phyloP scores from a whole-genome alignment of 129 eudicot genomes.

The Flaveria robusta region DNA sequence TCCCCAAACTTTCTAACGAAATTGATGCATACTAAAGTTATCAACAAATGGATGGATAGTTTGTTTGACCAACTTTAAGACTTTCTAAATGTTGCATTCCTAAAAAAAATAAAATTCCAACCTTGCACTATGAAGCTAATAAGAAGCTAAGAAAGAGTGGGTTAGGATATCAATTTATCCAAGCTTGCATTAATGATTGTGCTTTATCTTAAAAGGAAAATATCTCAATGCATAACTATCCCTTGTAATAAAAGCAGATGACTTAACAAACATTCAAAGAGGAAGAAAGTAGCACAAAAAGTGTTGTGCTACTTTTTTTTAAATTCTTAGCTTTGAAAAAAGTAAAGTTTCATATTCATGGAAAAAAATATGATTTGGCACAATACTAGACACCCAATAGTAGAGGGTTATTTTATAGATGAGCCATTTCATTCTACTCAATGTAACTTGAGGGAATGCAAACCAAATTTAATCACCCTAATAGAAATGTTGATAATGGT shows the following conservation, averaged over 20 bases:
- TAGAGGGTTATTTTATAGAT: too few species aligned
- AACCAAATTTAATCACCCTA: too few species aligned
- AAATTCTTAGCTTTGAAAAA: neutral
- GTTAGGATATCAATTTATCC: neutral
- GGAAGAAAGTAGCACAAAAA: neutral
- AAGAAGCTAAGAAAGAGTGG: neutral
- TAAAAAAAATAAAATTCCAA: neutral
- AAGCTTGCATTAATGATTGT: conserved; percentile 11
- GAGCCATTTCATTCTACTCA: too few species aligned
- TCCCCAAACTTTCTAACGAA: too few species aligned
- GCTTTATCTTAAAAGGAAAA: neutral
- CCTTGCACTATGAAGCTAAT: conserved; percentile 9
- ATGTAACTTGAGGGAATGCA: too few species aligned
- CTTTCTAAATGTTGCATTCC: neutral
- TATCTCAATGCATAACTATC: too few species aligned
- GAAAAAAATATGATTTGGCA: neutral
- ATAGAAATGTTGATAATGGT: too few species aligned
- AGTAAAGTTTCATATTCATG: neutral
- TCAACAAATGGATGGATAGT: neutral
- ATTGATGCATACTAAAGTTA: neutral
- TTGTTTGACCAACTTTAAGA: neutral
- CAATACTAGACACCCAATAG: neutral
- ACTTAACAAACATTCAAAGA: neutral
- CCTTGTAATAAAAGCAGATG: neutral
- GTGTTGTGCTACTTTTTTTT: neutral